Base-by-base conservation (phyloP, 1,284 basidiomycete genomes). In the Papiliotrema terrestris region DNA sequence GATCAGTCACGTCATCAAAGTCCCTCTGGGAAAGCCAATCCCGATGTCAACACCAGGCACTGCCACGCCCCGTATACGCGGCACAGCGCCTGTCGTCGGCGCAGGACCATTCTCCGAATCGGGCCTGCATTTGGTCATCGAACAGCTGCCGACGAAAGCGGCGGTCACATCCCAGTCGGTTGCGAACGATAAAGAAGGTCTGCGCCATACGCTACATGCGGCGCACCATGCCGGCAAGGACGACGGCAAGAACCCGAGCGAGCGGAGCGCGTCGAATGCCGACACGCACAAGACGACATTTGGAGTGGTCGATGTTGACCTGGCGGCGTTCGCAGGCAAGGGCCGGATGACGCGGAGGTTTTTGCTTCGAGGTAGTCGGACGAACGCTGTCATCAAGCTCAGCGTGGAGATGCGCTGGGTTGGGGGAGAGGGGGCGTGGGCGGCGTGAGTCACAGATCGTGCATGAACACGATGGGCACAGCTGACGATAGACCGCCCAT, bases 321-420 rank as follows among this genome's bases (percentile, higher is more conserved):
- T 77, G 26, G 75, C 75, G n/a, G 65, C 72, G 9, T 77, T 73
- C 62, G 75, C 73, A 3, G 74, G 72, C 20, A 65, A 61, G 26
- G 74, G 74, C 0, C 59, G 54, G 26, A 65, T 66, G 35, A 69
- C 72, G 8, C 62, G 75, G 54, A 57, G 70, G 52, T 76, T 73
- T 53, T 54, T 77, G 38, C 63, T 77, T 51, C 65, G 60, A 49
- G 66, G 68, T 15, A 72, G 72, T 57, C 66, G 70, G 55, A 73
- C 74, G 11, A 77, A 77, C 58, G 74, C 75, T 20, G 73, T 69
- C n/a, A 61, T 77, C 49, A 69, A 72, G 69, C 45, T 75, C n/a
- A 66, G 71, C 1, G 64, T 77, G 29, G 71, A 74, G 39, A 67
- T 77, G 68, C 56, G 52, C 17, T 74, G 61, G 56, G 53, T 73